Base-by-base conservation (phyloP, 2,329 filamentous ascomycete species). In the Tolypocladium endophyticum region DNA sequence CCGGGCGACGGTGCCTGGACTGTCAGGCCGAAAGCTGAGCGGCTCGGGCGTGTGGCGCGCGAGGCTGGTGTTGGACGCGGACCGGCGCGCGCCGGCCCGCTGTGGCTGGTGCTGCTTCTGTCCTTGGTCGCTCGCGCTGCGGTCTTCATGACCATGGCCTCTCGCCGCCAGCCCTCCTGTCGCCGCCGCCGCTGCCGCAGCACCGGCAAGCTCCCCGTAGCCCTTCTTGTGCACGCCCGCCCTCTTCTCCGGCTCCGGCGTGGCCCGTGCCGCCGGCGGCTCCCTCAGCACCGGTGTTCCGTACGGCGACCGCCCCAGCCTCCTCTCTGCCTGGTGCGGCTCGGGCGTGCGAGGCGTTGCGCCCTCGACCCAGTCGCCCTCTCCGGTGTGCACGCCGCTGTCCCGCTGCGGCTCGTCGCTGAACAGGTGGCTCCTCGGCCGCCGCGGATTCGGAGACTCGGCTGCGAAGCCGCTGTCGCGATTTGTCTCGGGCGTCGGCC, bases 1-100 rank as follows among this genome's bases (percentile, higher is more conserved):
- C 30, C 63, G 58, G 56, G 75, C 68, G 73, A 72, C 68, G 73
- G 71, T 79, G 77, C 81, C 77, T 77, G 81, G 79, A 59, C 86
- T 90, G 64, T 87, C 82, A 72, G 88, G 83, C 70, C 86, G 81
- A 61, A 81, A 79, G 65, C 72, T 73, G 41, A 78, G 73, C 63
- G 79, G 79, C 70, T 84, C 81, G 4, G 82, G 81, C 55, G 82
- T 83, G 59, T 79, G 74, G 59, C 80, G 76, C 59, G 77, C 70
- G 62, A 83, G 73, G 71, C 81, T 79, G 59, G 77, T 81, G 70
- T 83, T 84, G 66, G 83, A 84, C 62, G 75, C 68, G 52, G 79
- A 75, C 55, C 80, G 77, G 53, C 77, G 74, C 39, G 68, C 67
- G 43, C 69, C 67, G 43, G 68, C 64, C 54, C 63, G 63, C 47